phyloP scores from a whole-genome alignment of 2,329 filamentous ascomycete species.

The Talaromyces islandicus region DNA sequence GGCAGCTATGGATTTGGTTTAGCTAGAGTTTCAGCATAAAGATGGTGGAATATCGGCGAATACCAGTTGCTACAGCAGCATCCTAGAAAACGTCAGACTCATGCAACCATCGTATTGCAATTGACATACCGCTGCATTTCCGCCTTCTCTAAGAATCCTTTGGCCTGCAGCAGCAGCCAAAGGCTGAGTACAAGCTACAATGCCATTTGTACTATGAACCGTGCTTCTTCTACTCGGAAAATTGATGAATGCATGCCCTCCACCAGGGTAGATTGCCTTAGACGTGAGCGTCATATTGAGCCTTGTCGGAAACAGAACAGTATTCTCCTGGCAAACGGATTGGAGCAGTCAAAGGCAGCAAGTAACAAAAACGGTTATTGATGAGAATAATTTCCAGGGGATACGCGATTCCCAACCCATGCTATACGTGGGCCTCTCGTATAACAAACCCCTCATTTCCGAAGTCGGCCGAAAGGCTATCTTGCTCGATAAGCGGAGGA shows the following conservation, averaged over 20 bases:
- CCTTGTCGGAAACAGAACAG: background rate
- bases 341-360: background rate
- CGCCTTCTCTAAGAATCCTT: constrained; percentile 75
- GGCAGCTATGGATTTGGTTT: constrained; percentile 54
- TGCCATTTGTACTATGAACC: constrained; percentile 87
- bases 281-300: constrained; percentile 42
- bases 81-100: constrained; percentile 51
- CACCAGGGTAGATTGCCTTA: constrained; percentile 45
- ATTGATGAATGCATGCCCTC: constrained; percentile 31
- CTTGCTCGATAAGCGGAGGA: background rate
- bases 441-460: background rate
- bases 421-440: background rate
- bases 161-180: constrained; percentile 84
- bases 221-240: constrained; percentile 74
- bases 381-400: background rate
- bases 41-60: constrained; percentile 20
- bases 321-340: too few relatives aligned
- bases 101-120: background rate
- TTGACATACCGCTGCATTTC: constrained; percentile 78
- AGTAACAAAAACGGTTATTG: background rate
- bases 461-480: background rate
- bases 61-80: constrained; percentile 88
- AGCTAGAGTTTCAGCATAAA: background rate
- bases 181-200: constrained; percentile 84
- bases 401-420: background rate